These are phyloP conservation scores for Chlorella vulgaris DNA, from an alignment of 139 green algal genomes.

Conservation along the genomic window DNA sequence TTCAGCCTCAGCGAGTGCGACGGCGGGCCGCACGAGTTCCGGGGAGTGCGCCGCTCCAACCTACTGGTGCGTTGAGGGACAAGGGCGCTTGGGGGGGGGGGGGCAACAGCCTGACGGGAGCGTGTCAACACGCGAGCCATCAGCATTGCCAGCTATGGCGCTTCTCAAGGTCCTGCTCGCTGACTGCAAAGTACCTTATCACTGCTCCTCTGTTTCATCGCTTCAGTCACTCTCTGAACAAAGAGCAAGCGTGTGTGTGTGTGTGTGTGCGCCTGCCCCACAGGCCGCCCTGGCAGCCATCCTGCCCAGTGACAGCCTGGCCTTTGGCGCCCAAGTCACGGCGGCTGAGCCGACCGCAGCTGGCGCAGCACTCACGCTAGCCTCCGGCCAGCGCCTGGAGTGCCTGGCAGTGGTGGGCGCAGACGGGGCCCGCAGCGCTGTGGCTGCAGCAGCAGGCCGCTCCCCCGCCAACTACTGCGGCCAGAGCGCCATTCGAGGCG, in stretches of 20 bases:
- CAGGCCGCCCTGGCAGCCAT: slow-evolving; percentile 42
- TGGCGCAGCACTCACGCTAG: slow-evolving; percentile 14
- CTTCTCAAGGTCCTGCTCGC: too few relatives aligned
- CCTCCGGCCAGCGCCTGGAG: slow-evolving; percentile 10
- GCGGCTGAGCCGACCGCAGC: background rate
- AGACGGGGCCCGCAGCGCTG: slow-evolving; percentile 60
- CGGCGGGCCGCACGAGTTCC: slow-evolving; percentile 72
- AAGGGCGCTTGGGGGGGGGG: too few relatives aligned
- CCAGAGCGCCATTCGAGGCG: slow-evolving; percentile 60
- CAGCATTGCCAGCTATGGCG: too few relatives aligned
- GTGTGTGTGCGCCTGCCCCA: too few relatives aligned
- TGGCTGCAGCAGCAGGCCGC: slow-evolving; percentile 46
- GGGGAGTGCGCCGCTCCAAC: slow-evolving; percentile 57
- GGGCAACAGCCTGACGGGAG: too few relatives aligned
- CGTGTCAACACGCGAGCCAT: too few relatives aligned
- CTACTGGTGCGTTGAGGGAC: slow-evolving; percentile 51
- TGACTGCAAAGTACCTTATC: too few relatives aligned
- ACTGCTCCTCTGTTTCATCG: too few relatives aligned
- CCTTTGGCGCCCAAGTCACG: slow-evolving; percentile 43
- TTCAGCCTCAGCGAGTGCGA: slow-evolving; percentile 71
- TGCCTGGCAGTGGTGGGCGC: slow-evolving; percentile 64
- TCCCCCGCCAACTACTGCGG: slow-evolving; percentile 53
- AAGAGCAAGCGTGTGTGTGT: too few relatives aligned
- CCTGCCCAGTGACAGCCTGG: slow-evolving; percentile 46
- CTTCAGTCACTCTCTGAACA: too few relatives aligned